Percentiles rank a stretch among this genome's conserved stretches.
These are phyloP conservation scores for Lenwebbia sp. DNA, from an alignment of 345 rosid genomes.

Conservation along the genomic window DNA sequence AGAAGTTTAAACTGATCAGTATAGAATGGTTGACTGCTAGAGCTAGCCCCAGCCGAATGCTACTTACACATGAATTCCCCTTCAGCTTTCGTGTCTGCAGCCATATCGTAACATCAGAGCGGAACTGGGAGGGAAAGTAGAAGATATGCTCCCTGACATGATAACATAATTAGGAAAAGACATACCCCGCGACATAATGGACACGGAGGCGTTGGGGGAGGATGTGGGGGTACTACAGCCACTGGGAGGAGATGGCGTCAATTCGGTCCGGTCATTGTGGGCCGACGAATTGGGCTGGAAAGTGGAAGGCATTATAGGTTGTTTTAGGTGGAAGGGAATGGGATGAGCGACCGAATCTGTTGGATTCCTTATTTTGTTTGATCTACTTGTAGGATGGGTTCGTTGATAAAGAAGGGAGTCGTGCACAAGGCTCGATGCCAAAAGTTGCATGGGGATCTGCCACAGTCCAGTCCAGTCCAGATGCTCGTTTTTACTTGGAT, in stretches of 20 bases:
- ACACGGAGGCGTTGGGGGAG: neutral
- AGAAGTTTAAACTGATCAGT: neutral
- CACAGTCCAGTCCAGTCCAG: neutral
- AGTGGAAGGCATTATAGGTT: neutral
- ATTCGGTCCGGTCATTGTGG: neutral
- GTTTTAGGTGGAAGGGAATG: neutral
- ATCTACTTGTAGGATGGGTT: neutral
- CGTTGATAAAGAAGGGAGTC: neutral
- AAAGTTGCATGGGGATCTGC: neutral
- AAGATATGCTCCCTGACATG: neutral
- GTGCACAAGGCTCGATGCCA: neutral
- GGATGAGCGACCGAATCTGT: neutral
- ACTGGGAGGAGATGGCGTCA: neutral
- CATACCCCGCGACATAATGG: neutral
- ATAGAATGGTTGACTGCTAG: neutral
- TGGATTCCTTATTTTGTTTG: neutral
- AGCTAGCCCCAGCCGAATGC: neutral
- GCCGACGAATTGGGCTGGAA: neutral
- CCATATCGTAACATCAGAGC: neutral
- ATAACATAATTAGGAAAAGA: neutral
- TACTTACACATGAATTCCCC: neutral
- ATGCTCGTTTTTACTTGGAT: neutral
- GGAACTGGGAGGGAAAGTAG: neutral
- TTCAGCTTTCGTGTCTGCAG: neutral
- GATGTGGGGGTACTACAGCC: neutral